Evolutionary conservation across 2,329 filamentous ascomycete species (phyloP).

Genomic region (Tolypocladium endophyticum): DNA sequence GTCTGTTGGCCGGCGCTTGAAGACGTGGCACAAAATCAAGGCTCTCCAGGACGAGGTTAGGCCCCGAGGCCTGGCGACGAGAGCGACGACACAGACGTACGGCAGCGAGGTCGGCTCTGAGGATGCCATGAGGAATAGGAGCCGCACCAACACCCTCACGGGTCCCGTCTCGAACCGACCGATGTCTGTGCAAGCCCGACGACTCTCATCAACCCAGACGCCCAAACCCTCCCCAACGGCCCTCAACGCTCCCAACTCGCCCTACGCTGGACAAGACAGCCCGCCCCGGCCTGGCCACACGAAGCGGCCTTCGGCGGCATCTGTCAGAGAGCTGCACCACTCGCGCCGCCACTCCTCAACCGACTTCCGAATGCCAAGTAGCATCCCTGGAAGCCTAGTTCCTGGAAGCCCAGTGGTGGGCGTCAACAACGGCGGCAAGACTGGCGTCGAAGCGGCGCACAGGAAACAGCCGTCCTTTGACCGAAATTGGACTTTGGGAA

Average conservation of each 20-base stretch:
- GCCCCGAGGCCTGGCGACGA: conserved; percentile 29
- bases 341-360: conserved; percentile 81
- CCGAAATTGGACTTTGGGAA: conserved; percentile 57
- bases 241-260: conserved; percentile 28
- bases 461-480: conserved; percentile 62
- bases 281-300: conserved; percentile 36
- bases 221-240: conserved; percentile 34
- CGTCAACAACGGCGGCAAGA: conserved; percentile 30
- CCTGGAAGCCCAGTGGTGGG: conserved; percentile 22
- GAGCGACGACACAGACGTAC: conserved; percentile 45
- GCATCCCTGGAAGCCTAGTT: conserved; percentile 9
- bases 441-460: conserved; percentile 31
- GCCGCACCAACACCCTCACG: conserved; percentile 48
- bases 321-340: conserved; percentile 71
- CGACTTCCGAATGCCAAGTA: conserved; percentile 45
- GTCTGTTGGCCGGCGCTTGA: conserved; percentile 77
- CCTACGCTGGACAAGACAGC: conserved; percentile 29
- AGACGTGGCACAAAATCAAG: conserved; percentile 97
- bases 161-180: conserved; percentile 34
- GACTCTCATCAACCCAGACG: conserved; percentile 39
- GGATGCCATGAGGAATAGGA: conserved; percentile 37
- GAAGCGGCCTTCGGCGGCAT: conserved; percentile 67
- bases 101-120: conserved; percentile 51
- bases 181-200: conserved; percentile 35
- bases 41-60: conserved; percentile 78